These are phyloP conservation scores for Exophiala sp. DNA, from an alignment of 2,329 filamentous ascomycete species.

Conservation along the genomic window DNA sequence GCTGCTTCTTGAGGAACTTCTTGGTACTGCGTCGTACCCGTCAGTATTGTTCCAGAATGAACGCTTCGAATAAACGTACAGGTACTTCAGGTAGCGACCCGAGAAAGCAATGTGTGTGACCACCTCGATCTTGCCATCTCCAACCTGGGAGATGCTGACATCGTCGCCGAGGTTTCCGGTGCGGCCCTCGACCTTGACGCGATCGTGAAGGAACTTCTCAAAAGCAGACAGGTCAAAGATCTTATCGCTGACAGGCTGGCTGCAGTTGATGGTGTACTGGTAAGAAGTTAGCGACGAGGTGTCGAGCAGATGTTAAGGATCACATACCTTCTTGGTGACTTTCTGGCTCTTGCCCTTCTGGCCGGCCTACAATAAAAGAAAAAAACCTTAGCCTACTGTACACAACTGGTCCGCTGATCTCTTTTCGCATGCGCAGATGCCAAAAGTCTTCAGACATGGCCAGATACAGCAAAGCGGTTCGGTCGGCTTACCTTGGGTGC, in stretches of 20 bases:
- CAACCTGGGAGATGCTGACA: conserved; percentile 83
- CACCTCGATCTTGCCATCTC: conserved; percentile 97
- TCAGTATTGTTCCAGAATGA: conserved; percentile 1
- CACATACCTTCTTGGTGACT: conserved; percentile 47
- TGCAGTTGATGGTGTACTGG: conserved; percentile 98
- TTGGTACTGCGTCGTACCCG: conserved; percentile 70
- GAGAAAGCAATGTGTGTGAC: conserved; percentile 97
- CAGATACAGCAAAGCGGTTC: conserved; percentile 87
- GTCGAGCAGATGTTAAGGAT: background rate
- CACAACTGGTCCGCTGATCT: conserved; percentile 5
- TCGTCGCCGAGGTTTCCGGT: conserved; percentile 96
- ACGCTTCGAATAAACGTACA: conserved; percentile 61
- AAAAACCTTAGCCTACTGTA: conserved; percentile 89
- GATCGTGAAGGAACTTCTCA: conserved; percentile 99
- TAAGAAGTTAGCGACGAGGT: conserved; percentile 1
- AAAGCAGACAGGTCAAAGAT: conserved; percentile 99
- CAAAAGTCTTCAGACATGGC: conserved; percentile 18
- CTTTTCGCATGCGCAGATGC: conserved; percentile 29
- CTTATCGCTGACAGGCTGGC: conserved; percentile 97
- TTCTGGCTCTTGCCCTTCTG: conserved; percentile 35
- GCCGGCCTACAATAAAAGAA: conserved; percentile 47
- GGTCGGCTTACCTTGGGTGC: conserved; percentile 67
- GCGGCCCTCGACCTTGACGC: conserved; percentile 99
- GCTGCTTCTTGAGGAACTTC: conserved; percentile 99
- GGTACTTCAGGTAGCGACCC: conserved; percentile 99